These are phyloP conservation scores for Dictyostelium intermedium DNA, from an alignment of 78 protist genomes.

Conservation along the genomic window DNA sequence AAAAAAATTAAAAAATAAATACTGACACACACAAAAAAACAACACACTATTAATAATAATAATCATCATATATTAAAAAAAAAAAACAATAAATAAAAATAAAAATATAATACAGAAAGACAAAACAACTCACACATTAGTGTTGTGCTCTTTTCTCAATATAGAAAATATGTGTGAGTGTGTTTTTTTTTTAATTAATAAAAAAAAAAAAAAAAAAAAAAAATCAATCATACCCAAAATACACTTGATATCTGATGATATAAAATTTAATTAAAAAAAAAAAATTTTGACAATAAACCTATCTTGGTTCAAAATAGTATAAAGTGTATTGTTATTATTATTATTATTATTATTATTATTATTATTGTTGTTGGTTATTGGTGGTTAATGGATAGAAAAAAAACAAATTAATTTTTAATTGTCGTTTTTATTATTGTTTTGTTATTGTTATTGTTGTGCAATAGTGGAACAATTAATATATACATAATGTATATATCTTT, in stretches of 20 bases:
- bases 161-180: neutral
- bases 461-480: too few species aligned
- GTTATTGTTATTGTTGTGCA: neutral
- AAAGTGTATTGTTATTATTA: neutral
- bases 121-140: neutral
- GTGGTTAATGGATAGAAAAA: neutral
- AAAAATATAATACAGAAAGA: neutral
- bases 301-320: neutral
- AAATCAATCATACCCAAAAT: neutral
- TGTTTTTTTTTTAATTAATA: neutral
- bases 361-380: neutral
- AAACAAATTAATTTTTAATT: too few species aligned
- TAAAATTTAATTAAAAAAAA: too few species aligned
- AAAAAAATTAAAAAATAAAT: neutral
- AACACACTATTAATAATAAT: neutral
- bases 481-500: neutral
- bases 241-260: neutral
- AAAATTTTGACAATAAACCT: neutral
- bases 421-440: neutral
- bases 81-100: too few species aligned
- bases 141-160: neutral
- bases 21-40: neutral
- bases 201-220: too few species aligned
- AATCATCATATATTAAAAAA: too few species aligned
- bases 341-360: too few species aligned